Evolutionary conservation across 163 green algal genomes (phyloP).

Genomic region (Dunaliella salina): DNA sequence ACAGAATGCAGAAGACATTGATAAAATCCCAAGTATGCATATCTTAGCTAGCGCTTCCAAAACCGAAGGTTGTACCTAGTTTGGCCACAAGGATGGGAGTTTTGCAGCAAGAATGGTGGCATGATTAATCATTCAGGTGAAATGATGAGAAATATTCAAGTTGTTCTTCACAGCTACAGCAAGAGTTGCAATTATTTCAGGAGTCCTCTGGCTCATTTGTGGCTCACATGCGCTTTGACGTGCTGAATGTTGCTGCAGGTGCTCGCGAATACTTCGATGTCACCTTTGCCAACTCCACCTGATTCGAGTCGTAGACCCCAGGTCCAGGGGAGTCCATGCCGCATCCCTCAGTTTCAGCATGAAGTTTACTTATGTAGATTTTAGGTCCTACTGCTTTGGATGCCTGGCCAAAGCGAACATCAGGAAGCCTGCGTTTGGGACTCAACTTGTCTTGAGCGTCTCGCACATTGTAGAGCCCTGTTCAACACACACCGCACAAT

Average conservation of each 20-base stretch:
- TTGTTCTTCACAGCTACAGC: too few relatives aligned
- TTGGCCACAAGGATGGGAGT: too few relatives aligned
- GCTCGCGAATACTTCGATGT: not conserved
- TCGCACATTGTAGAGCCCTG: not conserved
- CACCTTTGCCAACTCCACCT: not conserved
- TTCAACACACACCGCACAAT: not conserved
- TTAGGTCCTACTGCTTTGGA: not conserved
- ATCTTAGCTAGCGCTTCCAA: too few relatives aligned
- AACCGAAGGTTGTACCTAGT: too few relatives aligned
- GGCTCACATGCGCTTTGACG: not conserved
- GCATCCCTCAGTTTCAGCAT: not conserved
- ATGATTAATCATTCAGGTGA: too few relatives aligned
- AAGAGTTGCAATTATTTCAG: too few relatives aligned
- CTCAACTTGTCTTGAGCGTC: not conserved
- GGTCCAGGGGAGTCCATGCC: not conserved
- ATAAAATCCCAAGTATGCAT: too few relatives aligned
- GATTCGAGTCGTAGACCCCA: not conserved
- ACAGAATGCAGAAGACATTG: too few relatives aligned
- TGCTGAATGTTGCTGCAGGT: not conserved
- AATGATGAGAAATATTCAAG: too few relatives aligned
- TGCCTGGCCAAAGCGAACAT: not conserved
- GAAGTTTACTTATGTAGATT: not conserved
- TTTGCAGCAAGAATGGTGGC: too few relatives aligned
- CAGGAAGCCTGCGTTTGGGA: not conserved
- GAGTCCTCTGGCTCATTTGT: too few relatives aligned